Evolutionary conservation across 352 stramenopile species (phyloP), one percentile per base, ranked within the genome.

Genomic region (Phytophthora megakarya): DNA sequence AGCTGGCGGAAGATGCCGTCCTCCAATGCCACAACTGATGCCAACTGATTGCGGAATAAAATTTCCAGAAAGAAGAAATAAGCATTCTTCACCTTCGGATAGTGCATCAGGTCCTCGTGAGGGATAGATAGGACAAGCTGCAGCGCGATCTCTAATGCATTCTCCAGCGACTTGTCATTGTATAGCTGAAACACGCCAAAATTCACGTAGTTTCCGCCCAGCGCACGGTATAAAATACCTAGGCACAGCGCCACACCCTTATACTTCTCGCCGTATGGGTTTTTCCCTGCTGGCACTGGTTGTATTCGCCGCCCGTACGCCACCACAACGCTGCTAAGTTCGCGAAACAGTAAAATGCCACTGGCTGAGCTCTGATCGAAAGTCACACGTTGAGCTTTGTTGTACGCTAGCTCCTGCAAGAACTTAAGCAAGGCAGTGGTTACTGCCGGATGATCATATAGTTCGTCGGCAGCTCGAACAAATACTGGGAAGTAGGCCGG

Each of bases 131-230:
- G 78, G 32, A 96, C 87, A 68, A 99, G 85, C 65, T 98, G 89
- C 58, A 99, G 65, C 16, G 90, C 93, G 25, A 98, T 88, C 67
- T 99, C 94, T 21, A 99, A 72, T 19, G 97, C 92, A 72, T 96
- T 97, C 56, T 99, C 94, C 35, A 93, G 69, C 22, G 87, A 94
- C 65, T 94, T 83, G 80, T 99, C 97, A 64, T 98, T 98, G 80
- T 99, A 99, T 37, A 99, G 79, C 70, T 97, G 93, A 78, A 99
- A 99, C 21, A 99, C 97, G 54, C 97, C 97, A 75, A 99, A 99
- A 72, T 98, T 99, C 49, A 99, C 96, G 72, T 99, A 99, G 66
- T 98, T 98, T 22, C 97, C 97, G 48, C 86, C 86, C 22, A 95
- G 61, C 12, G 84, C 83, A 30, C 86, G 83, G 59, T 92, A 95